Percentiles rank a stretch among this genome's conserved stretches.
Evolutionary conservation across 2,329 filamentous ascomycete species (phyloP).

Genomic region (Phymatotrichopsis omnivora): DNA sequence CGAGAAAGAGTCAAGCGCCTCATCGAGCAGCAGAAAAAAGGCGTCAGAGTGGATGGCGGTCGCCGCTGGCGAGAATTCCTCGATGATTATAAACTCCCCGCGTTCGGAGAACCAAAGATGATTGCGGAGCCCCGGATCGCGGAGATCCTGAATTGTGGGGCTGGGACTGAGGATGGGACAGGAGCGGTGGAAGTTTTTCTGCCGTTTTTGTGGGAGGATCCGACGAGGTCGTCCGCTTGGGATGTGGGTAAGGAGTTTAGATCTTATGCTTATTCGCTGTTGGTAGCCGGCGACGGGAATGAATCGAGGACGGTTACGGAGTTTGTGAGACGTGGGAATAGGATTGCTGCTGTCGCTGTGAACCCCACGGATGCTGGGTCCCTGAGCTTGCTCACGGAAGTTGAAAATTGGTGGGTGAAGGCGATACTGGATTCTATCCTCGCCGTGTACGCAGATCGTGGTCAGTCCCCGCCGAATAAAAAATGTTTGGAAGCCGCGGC

Average conservation of each 20-base stretch:
- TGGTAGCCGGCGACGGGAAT: background rate
- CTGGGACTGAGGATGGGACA: slow-evolving; percentile 1
- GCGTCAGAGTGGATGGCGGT: slow-evolving; percentile 3
- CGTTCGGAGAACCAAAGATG: background rate
- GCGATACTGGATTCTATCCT: slow-evolving; percentile 5
- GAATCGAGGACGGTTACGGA: slow-evolving; percentile 9
- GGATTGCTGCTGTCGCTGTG: slow-evolving; percentile 12
- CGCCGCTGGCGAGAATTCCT: slow-evolving; percentile 17
- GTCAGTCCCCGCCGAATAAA: slow-evolving; percentile 6
- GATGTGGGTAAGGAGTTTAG: slow-evolving; percentile 14
- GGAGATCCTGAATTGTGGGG: slow-evolving; percentile 5
- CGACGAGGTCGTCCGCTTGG: slow-evolving; percentile 19
- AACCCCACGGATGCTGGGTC: background rate
- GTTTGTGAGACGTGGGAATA: slow-evolving; percentile 15
- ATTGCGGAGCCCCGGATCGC: slow-evolving; percentile 14
- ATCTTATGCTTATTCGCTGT: slow-evolving; percentile 14
- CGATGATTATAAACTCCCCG: slow-evolving; percentile 9
- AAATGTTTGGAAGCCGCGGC: slow-evolving; percentile 1
- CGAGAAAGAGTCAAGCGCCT: slow-evolving; percentile 6
- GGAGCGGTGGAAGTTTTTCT: no score
- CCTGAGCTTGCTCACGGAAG: background rate
- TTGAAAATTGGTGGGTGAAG: slow-evolving; percentile 1
- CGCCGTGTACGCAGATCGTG: background rate
- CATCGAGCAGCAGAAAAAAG: slow-evolving; percentile 6
- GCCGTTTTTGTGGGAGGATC: slow-evolving; percentile 25